Conservation (phyloP, 805 yeast genomes). For the Cephaloascus albidus region DNA sequence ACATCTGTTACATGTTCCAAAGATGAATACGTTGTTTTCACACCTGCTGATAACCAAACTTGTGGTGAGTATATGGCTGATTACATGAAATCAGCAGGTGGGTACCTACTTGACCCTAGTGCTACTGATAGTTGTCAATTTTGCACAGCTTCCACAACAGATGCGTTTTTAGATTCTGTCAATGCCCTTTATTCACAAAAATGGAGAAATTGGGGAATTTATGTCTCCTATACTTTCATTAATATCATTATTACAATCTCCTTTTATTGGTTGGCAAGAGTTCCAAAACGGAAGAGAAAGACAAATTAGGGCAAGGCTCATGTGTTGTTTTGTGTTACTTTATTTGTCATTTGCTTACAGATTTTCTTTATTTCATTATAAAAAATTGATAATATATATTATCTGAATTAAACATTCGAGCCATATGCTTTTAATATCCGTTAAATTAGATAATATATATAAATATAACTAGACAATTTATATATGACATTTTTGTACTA, state of each 20-base stretch:
- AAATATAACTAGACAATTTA: too few relatives aligned
- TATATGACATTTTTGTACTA: too few relatives aligned
- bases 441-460: too few relatives aligned
- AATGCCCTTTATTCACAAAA: slow-evolving; percentile 11
- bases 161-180: slow-evolving; percentile 16
- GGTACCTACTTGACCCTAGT: slow-evolving; percentile 9
- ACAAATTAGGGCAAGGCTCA: neutral
- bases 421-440: too few relatives aligned
- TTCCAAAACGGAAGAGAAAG: slow-evolving; percentile 21
- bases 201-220: slow-evolving; percentile 20
- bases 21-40: slow-evolving; percentile 36
- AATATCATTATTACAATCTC: slow-evolving; percentile 17
- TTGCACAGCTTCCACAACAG: slow-evolving; percentile 16
- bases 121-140: slow-evolving; percentile 13
- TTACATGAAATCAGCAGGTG: slow-evolving; percentile 9
- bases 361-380: too few relatives aligned
- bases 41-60: slow-evolving; percentile 45
- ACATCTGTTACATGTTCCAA: slow-evolving; percentile 35
- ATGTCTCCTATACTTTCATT: slow-evolving; percentile 15
- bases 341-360: too few relatives aligned
- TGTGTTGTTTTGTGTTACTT: too few relatives aligned
- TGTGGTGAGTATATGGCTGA: slow-evolving; percentile 46
- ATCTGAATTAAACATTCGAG: too few relatives aligned
- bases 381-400: too few relatives aligned
- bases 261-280: slow-evolving; percentile 31